Conservation (phyloP, 1,284 basidiomycete species). For the Sporisorium iseilematis-ciliati region DNA sequence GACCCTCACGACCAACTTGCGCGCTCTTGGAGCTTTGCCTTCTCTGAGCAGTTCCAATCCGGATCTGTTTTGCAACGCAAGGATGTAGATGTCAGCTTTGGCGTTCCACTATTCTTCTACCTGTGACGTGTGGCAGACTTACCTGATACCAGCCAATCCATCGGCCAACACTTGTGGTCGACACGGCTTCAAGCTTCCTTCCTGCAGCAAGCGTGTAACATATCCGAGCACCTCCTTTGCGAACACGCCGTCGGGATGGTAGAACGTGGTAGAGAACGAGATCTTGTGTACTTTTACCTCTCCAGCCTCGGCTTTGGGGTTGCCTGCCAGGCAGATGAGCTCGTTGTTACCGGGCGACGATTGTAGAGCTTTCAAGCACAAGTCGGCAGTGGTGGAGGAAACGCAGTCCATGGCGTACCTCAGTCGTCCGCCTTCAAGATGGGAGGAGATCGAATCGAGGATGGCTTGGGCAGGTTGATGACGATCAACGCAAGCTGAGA, state of each 20-base stretch:
- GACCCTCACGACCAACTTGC: constrained; percentile 57
- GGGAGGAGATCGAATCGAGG: constrained; percentile 30
- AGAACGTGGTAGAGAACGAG: constrained; percentile 63
- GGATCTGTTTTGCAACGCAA: constrained; percentile 12
- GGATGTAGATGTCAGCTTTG: constrained; percentile 2
- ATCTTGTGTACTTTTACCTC: constrained; percentile 50
- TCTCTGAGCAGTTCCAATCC: constrained; percentile 57
- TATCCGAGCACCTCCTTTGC: constrained; percentile 18
- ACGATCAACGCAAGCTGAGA: constrained; percentile 54
- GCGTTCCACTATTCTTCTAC: background rate
- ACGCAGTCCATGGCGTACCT: constrained; percentile 60
- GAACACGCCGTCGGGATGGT: constrained; percentile 42
- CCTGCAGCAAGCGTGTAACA: constrained; percentile 26
- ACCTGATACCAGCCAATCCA: constrained; percentile 59
- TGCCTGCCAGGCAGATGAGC: constrained; percentile 59
- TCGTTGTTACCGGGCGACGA: constrained; percentile 12
- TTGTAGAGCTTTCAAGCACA: constrained; percentile 34
- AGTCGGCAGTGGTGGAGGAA: constrained; percentile 43
- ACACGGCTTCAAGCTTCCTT: constrained; percentile 32
- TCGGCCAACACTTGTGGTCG: constrained; percentile 47
- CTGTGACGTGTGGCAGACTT: background rate
- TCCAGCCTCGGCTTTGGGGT: constrained; percentile 39
- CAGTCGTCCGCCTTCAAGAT: constrained; percentile 21
- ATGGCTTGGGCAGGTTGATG: constrained; percentile 19
- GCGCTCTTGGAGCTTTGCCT: constrained; percentile 54